Evolutionary conservation across 768 basidiomycete genomes (phyloP).

Genomic region (Candolleomyces eurysporus): DNA sequence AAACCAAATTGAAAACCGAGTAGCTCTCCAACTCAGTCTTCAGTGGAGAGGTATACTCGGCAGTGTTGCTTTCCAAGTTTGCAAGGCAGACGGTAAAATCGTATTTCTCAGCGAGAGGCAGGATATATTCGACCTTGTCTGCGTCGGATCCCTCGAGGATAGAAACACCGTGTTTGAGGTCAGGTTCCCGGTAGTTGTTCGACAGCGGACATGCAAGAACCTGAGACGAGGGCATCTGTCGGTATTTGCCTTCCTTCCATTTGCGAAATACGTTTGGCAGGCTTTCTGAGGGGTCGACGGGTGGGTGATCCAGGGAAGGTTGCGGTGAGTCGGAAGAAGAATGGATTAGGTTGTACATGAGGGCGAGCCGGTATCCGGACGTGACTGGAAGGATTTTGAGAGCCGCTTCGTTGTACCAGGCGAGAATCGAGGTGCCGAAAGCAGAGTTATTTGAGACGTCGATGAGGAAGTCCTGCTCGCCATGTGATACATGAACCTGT

Average conservation of each 20-base stretch:
- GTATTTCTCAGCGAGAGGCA: constrained; percentile 29
- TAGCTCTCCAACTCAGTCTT: constrained; percentile 12
- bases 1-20: no score
- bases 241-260: constrained; percentile 31
- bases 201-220: constrained; percentile 22
- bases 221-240: constrained; percentile 15
- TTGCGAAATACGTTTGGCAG: constrained; percentile 20
- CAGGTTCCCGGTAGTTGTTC: constrained; percentile 24
- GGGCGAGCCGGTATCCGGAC: constrained; percentile 47
- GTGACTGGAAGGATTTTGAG: constrained; percentile 50
- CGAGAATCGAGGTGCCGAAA: constrained; percentile 33
- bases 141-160: constrained; percentile 40
- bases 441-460: constrained; percentile 24
- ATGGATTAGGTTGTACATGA: constrained; percentile 52
- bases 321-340: constrained; percentile 24
- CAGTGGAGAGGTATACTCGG: not conserved
- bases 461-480: no score
- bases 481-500: no score
- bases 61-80: constrained; percentile 23
- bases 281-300: constrained; percentile 24
- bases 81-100: constrained; percentile 38
- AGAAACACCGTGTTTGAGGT: constrained; percentile 18
- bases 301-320: constrained; percentile 27
- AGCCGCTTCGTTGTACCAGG: constrained; percentile 54
- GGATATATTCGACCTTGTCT: constrained; percentile 28